Base-by-base conservation (phyloP, 805 yeast species). In the Barnettozyma vustinii region DNA sequence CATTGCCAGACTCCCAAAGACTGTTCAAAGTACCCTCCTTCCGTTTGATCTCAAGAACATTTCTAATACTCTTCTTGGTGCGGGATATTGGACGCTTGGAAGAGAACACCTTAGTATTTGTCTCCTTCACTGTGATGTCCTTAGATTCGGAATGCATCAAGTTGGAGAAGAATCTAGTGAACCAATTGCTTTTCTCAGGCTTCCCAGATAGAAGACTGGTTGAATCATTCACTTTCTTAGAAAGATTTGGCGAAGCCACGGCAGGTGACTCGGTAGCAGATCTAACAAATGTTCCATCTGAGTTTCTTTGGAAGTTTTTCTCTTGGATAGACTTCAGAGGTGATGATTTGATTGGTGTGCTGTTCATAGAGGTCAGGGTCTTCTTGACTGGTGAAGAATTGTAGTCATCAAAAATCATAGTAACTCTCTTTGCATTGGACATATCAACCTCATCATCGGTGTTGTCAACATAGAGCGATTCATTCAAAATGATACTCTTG, bases 21-120 rank as follows among this genome's bases (percentile, higher is more conserved):
- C 68, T 69, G 13, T 72, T 72, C 23, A 77, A 67, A 3, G 81
- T 68, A 0, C 82, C 82, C 58, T 77, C 81, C 46, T 74, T 68
- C 47, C 68, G 63, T 56, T 76, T 75, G 57, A 76, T 60, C 52
- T 69, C 70, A 46, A 77, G 60, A 8, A 76, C 75, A 45, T 66
- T 67, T 48, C 65, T 68, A 36, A 61, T 57, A 23, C 62, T 56
- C 40, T 52, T 58, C 46, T 56, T 61, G 30, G 63, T 50, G 9
- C 45, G 42, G 5, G 50, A 33, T 16, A 59, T 48, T 7, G 61
- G 58, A 25, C 58, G 42, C 44, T 39, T 54, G 8, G 56, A 36
- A 2, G 56, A 44, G 48, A 56, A 60, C 3, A 45, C 40, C 40
- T 51, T 54, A 8, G 40, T 27, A 9, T 23, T 27, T 25, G 23